A percentile compares a stretch with the other conserved stretches of the same genome.
Conservation (phyloP, 148 eudicot species). For the Persicaria maculosa region DNA sequence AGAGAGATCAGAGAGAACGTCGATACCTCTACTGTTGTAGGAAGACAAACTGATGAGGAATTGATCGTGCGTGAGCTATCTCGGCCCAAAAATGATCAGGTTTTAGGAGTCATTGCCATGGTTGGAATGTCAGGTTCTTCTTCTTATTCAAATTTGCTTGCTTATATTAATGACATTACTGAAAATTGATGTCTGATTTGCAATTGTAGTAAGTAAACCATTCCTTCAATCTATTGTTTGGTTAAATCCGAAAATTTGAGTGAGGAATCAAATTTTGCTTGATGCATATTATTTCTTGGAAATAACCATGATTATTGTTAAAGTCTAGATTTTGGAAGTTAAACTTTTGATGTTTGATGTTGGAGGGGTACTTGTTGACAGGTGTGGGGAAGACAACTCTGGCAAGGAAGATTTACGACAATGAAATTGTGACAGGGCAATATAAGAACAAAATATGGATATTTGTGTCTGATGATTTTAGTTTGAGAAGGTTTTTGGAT, state of each 20-base stretch:
- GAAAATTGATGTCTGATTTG: too few species aligned
- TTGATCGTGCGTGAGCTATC: not conserved
- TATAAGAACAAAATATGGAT: not conserved
- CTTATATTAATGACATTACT: too few species aligned
- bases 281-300: too few species aligned
- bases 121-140: constrained; percentile 1
- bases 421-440: not conserved
- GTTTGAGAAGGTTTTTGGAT: not conserved
- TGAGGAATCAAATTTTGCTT: too few species aligned
- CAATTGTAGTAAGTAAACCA: too few species aligned
- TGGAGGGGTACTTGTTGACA: not conserved
- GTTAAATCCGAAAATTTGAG: too few species aligned
- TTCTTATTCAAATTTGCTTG: too few species aligned
- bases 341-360: too few species aligned
- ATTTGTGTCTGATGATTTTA: not conserved
- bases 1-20: not conserved
- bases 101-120: not conserved
- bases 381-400: constrained; percentile 5
- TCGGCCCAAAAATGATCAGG: not conserved
- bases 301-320: too few species aligned
- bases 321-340: too few species aligned
- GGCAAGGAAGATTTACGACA: not conserved
- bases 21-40: not conserved
- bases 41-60: not conserved
- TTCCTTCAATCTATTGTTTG: too few species aligned